phyloP scores from a whole-genome alignment of 805 yeast genomes.

The Ogataea paraovalis region DNA sequence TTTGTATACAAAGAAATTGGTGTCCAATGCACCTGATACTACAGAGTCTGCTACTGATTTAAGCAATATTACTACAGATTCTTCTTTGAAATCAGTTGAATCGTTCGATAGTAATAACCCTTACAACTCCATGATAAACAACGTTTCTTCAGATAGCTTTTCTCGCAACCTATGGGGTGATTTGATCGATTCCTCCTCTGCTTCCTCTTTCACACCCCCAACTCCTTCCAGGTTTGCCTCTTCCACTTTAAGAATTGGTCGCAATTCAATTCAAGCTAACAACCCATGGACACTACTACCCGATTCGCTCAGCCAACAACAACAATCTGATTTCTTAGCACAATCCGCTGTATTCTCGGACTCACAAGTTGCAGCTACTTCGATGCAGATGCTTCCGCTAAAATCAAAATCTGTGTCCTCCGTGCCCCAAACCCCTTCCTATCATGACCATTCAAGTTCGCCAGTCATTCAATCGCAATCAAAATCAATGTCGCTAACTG shows the following conservation, averaged over 20 bases:
- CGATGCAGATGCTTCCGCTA: background rate
- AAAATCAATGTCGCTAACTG: slow-evolving; percentile 11
- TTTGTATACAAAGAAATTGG: background rate
- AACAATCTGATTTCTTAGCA: background rate
- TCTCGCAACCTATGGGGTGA: slow-evolving; percentile 18
- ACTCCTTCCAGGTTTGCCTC: background rate
- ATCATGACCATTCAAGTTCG: background rate
- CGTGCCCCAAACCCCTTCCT: background rate
- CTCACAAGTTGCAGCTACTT: background rate
- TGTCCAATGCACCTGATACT: too few species aligned
- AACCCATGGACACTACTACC: background rate
- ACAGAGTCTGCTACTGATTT: too few species aligned
- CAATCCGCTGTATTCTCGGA: background rate
- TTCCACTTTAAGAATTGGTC: slow-evolving; percentile 1
- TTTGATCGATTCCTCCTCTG: background rate
- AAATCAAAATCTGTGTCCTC: slow-evolving; percentile 1
- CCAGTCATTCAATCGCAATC: background rate
- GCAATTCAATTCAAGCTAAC: slow-evolving; percentile 2
- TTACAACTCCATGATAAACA: background rate
- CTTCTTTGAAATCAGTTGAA: background rate
- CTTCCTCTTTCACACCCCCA: slow-evolving; percentile 2
- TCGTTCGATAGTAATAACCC: background rate
- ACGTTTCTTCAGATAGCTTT: slow-evolving; percentile 10
- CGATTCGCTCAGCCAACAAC: background rate
- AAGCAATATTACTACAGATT: background rate